These are phyloP conservation scores for Streptanthus diversifolius DNA, from an alignment of 345 rosid genomes.

Conservation along the genomic window DNA sequence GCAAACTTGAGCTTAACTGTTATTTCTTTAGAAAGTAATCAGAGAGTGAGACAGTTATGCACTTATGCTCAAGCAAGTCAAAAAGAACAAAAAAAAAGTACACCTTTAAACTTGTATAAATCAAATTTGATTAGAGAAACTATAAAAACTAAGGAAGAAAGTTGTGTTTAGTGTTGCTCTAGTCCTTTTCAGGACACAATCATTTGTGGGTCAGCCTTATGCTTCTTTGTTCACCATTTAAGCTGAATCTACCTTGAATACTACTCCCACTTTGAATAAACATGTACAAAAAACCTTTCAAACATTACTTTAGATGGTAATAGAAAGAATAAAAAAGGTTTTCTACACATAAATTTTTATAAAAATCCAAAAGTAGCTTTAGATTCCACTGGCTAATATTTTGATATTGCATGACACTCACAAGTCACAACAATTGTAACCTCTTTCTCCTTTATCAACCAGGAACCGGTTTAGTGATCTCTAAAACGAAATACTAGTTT, in stretches of 20 bases:
- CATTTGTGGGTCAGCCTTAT: slow-evolving; percentile 4
- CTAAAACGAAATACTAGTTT: neutral
- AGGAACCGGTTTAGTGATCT: neutral
- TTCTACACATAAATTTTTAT: neutral
- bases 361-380: slow-evolving; percentile 15
- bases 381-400: slow-evolving; percentile 22
- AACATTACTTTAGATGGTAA: slow-evolving; percentile 8
- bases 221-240: slow-evolving; percentile 16
- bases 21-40: neutral
- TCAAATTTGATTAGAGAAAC: neutral
- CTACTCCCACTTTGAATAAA: slow-evolving; percentile 3
- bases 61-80: neutral
- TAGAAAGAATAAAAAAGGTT: neutral
- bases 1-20: neutral
- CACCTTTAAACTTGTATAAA: neutral
- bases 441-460: neutral
- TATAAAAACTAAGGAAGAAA: neutral
- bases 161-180: slow-evolving; percentile 4
- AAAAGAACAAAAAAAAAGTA: neutral
- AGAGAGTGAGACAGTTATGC: neutral
- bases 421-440: neutral
- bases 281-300: neutral
- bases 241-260: neutral
- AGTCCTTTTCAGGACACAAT: neutral
- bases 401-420: slow-evolving; percentile 6